These are phyloP conservation scores for Zancudomyces culisetae DNA, from an alignment of 371 early-diverging fungal species.

Conservation along the genomic window DNA sequence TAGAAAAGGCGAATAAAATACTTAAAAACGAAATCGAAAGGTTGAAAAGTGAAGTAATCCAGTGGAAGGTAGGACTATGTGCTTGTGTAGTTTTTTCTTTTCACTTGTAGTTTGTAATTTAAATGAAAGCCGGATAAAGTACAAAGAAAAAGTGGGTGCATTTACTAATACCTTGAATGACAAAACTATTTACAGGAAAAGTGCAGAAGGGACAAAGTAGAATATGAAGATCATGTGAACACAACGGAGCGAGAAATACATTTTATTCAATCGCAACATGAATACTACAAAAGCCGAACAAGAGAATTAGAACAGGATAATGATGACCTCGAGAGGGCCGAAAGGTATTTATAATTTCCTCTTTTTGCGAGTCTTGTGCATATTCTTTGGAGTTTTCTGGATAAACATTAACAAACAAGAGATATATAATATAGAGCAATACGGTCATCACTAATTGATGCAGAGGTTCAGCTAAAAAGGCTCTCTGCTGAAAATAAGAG, in stretches of 20 bases:
- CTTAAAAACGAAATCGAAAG: constrained; percentile 15
- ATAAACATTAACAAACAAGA: too few relatives aligned
- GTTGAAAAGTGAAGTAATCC: constrained; percentile 33
- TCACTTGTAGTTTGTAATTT: not conserved
- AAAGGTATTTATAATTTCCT: constrained; percentile 25
- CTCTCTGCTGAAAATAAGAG: constrained; percentile 46
- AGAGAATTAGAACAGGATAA: constrained; percentile 58
- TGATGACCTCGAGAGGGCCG: constrained; percentile 53
- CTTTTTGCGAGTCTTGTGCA: too few relatives aligned
- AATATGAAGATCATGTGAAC: constrained; percentile 37
- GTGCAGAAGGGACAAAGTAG: constrained; percentile 31
- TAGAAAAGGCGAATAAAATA: constrained; percentile 15
- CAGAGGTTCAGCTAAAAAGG: constrained; percentile 45
- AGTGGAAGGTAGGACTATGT: constrained; percentile 29
- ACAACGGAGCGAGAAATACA: constrained; percentile 60
- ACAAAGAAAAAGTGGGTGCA: not conserved
- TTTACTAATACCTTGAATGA: not conserved
- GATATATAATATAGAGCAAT: constrained; percentile 30
- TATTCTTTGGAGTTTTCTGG: too few relatives aligned
- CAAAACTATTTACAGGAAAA: constrained; percentile 25
- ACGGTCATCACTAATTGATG: constrained; percentile 42
- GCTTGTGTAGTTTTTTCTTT: not conserved
- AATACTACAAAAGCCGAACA: constrained; percentile 46
- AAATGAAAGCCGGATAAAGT: not conserved
- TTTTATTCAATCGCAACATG: constrained; percentile 44